Evolutionary conservation across 2,329 filamentous ascomycete genomes (phyloP).

Genomic region (Cercospora nicotianae): DNA sequence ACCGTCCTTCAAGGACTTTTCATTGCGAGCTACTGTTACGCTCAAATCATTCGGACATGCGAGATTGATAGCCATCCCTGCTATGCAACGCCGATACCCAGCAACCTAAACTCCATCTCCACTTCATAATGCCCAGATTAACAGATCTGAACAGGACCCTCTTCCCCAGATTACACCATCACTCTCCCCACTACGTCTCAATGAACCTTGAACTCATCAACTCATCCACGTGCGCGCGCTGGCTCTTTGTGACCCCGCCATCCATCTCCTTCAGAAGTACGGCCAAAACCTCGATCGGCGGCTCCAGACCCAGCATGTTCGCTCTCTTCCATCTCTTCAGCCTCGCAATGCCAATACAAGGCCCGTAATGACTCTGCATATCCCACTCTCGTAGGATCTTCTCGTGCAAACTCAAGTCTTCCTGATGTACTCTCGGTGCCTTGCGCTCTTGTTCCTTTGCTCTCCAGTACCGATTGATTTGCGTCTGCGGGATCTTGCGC

Average conservation of each 20-base stretch:
- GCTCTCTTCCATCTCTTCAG: conserved; percentile 86
- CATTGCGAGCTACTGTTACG: conserved; percentile 6
- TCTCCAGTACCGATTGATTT: conserved; percentile 77
- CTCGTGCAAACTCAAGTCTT: conserved; percentile 69
- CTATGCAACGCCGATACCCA: not conserved
- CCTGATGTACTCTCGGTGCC: conserved; percentile 74
- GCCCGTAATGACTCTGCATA: conserved; percentile 85
- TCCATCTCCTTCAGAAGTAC: conserved; percentile 73
- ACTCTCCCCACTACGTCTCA: conserved; percentile 36
- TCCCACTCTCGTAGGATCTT: conserved; percentile 92
- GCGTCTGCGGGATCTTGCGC: conserved; percentile 62
- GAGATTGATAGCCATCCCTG: not conserved
- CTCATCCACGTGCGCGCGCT: conserved; percentile 75
- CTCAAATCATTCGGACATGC: not conserved
- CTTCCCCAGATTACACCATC: not conserved
- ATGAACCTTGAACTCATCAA: conserved; percentile 53
- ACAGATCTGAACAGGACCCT: not conserved
- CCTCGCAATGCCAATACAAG: conserved; percentile 81
- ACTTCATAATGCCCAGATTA: not conserved
- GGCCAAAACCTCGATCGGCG: conserved; percentile 85
- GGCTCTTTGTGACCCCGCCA: conserved; percentile 53
- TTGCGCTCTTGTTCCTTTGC: conserved; percentile 67
- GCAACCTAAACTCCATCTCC: not conserved
- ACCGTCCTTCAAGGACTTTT: not conserved
- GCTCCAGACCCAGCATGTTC: conserved; percentile 75